Conservation (phyloP, 495 filamentous ascomycete species). For the Ascodesmis nigricans region DNA sequence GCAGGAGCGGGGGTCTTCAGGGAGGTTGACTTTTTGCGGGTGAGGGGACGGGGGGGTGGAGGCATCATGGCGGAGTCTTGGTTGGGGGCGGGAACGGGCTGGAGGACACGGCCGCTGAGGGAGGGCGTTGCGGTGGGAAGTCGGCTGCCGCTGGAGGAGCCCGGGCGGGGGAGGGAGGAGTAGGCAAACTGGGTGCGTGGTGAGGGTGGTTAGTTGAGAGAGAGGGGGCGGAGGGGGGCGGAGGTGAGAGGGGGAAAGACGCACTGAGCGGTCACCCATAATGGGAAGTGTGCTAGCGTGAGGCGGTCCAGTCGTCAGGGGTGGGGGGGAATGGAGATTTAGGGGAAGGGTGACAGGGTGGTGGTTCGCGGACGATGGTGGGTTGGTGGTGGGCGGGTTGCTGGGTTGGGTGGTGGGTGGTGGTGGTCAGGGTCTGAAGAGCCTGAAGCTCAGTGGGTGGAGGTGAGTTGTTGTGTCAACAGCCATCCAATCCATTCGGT, state of each 20-base stretch:
- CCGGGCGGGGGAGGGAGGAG: constrained; percentile 18
- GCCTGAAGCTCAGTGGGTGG: constrained; percentile 3
- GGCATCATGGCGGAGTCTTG: constrained; percentile 17
- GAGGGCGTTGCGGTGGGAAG: constrained; percentile 12
- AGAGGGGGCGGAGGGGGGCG: constrained; percentile 3
- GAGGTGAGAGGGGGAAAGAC: background rate
- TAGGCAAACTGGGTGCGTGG: constrained; percentile 9
- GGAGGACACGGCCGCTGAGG: constrained; percentile 6
- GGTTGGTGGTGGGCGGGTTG: background rate
- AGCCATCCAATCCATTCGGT: no score
- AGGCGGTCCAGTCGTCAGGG: no score
- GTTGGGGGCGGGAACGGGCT: constrained; percentile 17
- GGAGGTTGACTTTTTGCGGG: constrained; percentile 9
- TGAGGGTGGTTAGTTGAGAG: constrained; percentile 13
- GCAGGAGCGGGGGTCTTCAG: constrained; percentile 7
- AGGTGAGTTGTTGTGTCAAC: no score
- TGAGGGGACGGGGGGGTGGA: constrained; percentile 10
- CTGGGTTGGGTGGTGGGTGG: constrained; percentile 3
- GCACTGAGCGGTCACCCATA: no score
- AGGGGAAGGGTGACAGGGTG: constrained; percentile 6
- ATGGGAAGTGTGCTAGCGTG: no score
- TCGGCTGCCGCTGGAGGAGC: constrained; percentile 13
- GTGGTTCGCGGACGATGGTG: background rate
- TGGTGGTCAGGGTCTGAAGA: background rate
- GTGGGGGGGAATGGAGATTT: background rate